phyloP scores from a whole-genome alignment of 768 basidiomycete species.

The Podaxis rugospora region DNA sequence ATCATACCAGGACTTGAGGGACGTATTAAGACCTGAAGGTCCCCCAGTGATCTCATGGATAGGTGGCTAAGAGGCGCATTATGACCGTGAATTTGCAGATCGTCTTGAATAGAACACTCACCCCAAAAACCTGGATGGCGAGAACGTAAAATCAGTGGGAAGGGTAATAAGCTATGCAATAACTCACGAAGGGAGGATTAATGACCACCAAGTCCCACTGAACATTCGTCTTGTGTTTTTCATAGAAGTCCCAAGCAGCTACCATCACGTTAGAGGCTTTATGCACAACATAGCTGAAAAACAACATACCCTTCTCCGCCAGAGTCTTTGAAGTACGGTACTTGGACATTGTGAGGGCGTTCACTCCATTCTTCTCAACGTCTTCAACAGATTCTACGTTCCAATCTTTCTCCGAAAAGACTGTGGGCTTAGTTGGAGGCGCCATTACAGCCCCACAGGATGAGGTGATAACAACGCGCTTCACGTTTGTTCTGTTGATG shows the following conservation, averaged over 20 bases:
- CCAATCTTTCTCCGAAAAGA: constrained; percentile 56
- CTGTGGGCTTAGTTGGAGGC: constrained; percentile 19
- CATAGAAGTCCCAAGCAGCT: constrained; percentile 41
- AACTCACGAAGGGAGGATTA: constrained; percentile 48
- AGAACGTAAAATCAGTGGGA: not conserved
- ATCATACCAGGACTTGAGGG: constrained; percentile 27
- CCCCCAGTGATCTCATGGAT: constrained; percentile 34
- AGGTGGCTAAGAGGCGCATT: constrained; percentile 26
- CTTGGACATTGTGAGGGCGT: constrained; percentile 33
- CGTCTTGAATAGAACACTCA: constrained; percentile 9
- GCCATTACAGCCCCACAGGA: constrained; percentile 48
- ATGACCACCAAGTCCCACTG: constrained; percentile 49
- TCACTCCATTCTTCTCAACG: constrained; percentile 44
- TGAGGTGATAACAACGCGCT: constrained; percentile 67
- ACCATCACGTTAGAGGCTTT: not conserved
- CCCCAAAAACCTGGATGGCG: constrained; percentile 25
- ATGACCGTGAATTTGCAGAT: not conserved
- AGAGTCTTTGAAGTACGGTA: constrained; percentile 64
- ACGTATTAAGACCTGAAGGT: constrained; percentile 33
- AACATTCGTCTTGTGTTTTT: constrained; percentile 36
- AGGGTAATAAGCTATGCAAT: not conserved
- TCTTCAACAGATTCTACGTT: constrained; percentile 43
- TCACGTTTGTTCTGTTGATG: constrained; percentile 36
- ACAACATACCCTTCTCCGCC: constrained; percentile 50
- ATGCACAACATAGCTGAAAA: not conserved